Evolutionary conservation across 345 rosid genomes (phyloP), one percentile per base, ranked within the genome.

Genomic region (Hibiscus trionum): DNA sequence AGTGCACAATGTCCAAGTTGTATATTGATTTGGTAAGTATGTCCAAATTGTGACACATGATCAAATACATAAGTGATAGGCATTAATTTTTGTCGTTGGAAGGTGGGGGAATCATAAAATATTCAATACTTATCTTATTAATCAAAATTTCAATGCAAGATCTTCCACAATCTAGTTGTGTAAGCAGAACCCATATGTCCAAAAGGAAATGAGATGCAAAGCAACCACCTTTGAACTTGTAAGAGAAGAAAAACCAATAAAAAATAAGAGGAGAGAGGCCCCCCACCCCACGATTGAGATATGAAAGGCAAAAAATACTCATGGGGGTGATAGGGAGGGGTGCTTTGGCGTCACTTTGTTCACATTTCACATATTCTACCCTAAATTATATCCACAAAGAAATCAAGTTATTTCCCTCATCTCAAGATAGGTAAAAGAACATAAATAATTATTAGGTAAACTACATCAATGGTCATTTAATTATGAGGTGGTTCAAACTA

Each of bases 261-360:
- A 26, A 19, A 75, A 61, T 9, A 56, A 19, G 11, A 19, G 37
- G 47, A 17, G 17, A 27, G 52, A 52, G 44, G 64, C 75, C 78
- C 75, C 80, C 83, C 82, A 74, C 80, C 59, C 59, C 60, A 19
- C 61, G 75, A 78, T 77, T 19, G 70, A 37, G 76, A 80, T 71
- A 52, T 63, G 77, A 77, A 79, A 73, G 71, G 39, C 70, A 66
- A 66, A 46, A 7, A 7, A 26, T 66, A 66, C 57, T 14, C 50
- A 44, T 64, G 11, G 39, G 39, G 7, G 39, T 6, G 39, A 35
- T 35, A 35, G 7, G 39, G 39, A 35, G 7, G 39, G 39, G 39
- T 35, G 39, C 39, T 35, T 64, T 3, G 53, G 44, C 66, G 39
- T 64, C 61, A 49, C 61, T 53, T 73, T 10, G 42, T 74, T 77